Conservation (phyloP, 1,284 basidiomycete genomes). For the Apiotrichum veenhuisii region DNA sequence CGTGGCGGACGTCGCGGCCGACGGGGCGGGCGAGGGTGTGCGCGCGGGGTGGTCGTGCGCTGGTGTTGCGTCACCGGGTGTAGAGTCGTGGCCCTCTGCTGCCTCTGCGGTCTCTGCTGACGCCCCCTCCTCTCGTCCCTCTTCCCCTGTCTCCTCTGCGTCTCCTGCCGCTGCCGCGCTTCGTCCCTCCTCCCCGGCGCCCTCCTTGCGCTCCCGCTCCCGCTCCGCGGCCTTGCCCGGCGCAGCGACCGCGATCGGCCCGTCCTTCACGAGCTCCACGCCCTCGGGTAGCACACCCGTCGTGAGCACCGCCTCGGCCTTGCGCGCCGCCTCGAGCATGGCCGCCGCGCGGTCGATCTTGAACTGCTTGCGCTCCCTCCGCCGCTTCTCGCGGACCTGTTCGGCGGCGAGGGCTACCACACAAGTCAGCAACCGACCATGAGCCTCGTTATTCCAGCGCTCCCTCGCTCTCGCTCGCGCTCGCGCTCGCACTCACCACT, state of each 20-base stretch:
- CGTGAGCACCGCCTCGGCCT: conserved; percentile 47
- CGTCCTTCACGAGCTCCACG: not conserved
- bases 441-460: not conserved
- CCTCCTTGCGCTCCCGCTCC: not conserved
- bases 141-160: conserved; percentile 4
- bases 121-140: not conserved
- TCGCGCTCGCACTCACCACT: conserved; percentile 33
- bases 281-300: conserved; percentile 21
- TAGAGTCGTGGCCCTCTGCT: no score
- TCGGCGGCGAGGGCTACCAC: conserved; percentile 54
- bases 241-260: not conserved
- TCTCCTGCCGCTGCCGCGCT: not conserved
- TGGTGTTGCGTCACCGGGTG: no score
- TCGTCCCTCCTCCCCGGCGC: no score
- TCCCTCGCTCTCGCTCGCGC: not conserved
- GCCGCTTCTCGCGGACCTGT: conserved; percentile 76
- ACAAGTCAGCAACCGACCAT: not conserved
- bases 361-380: conserved; percentile 80
- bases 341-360: conserved; percentile 69
- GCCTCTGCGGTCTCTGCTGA: not conserved
- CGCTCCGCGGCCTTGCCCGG: not conserved
- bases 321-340: conserved; percentile 47
- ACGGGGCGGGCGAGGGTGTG: conserved; percentile 12
- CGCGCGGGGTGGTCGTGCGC: no score
- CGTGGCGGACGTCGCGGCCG: conserved; percentile 5